Evolutionary conservation across 495 filamentous ascomycete species (phyloP), one percentile per base, ranked within the genome.

Genomic region (Neurospora terricola): DNA sequence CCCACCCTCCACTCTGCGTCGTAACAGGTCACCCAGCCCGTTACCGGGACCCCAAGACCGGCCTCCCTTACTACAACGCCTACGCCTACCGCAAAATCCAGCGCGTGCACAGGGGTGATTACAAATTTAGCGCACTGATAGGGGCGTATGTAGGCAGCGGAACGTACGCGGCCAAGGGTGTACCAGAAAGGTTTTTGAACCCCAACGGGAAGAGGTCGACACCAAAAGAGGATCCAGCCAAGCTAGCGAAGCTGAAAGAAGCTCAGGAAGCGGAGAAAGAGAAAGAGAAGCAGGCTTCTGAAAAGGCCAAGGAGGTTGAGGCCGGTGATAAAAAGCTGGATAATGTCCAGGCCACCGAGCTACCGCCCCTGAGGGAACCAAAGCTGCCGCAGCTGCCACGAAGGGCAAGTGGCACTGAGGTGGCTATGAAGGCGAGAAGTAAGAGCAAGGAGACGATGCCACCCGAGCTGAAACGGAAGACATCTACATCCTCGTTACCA

Each of bases 1-100:
- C 80, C 27, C 81, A 83, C 2, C 75, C 76, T 6, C 79, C 87
- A 69, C 85, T 90, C 69, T 97, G 93, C 80, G 89, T 90, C 71
- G 94, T 97, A 80, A 96, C 93, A 10, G 89, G 90, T 75, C 88
- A 92, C 69, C 90, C 91, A 48, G 93, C 93, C 27, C 88, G 86
- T 62, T 96, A 93, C 80, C 86, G 89, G 42, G 93, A 97, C 76
- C 91, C 92, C 0, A 86, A 85, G 74, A 96, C 93, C 0, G 90
- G 90, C 0, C 85, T 97, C 30, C 88, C 91, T 11, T 97, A 93
- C 80, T 87, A 87, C 43, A 93, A 91, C 76, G 82, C 88, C 30
- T 90, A 90, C 73, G 93, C 92, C 9, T 96, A 91, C 80, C 86
- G 86, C 71, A 88, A 94, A 82, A 90, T 93, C 30, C 88, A 89